Conservation (phyloP, 1,284 basidiomycete genomes). For the Sphagnurus paluster region DNA sequence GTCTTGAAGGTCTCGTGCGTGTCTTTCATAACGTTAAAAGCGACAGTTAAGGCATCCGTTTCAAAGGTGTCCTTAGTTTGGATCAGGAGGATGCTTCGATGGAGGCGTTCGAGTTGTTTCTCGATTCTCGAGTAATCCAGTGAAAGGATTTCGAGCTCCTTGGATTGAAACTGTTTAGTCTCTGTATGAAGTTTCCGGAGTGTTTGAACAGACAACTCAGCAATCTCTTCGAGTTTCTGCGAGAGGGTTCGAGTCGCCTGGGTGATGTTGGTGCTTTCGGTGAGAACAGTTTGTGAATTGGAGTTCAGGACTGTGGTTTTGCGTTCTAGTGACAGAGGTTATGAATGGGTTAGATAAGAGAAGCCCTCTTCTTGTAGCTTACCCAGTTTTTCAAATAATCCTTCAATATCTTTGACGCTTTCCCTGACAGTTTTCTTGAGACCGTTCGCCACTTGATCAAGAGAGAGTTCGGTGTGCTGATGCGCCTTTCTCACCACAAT, state of each 20-base stretch:
- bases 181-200: constrained; percentile 55
- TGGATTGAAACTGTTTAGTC: constrained; percentile 56
- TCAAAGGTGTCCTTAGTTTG: constrained; percentile 56
- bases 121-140: constrained; percentile 57
- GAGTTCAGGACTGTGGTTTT: constrained; percentile 66
- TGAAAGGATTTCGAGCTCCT: constrained; percentile 55
- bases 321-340: constrained; percentile 54
- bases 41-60: constrained; percentile 47
- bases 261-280: constrained; percentile 60
- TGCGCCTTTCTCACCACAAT: constrained; percentile 74
- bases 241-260: constrained; percentile 54
- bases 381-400: constrained; percentile 86
- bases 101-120: constrained; percentile 58
- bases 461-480: constrained; percentile 68
- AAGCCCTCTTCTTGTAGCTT: constrained; percentile 23
- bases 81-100: constrained; percentile 59
- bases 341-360: background rate
- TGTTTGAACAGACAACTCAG: constrained; percentile 54
- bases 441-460: constrained; percentile 72
- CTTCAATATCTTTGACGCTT: constrained; percentile 70
- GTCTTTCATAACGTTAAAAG: constrained; percentile 51
- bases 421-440: constrained; percentile 70
- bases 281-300: constrained; percentile 67
- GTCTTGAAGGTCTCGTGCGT: constrained; percentile 53
- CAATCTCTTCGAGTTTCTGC: constrained; percentile 62